phyloP scores from a whole-genome alignment of 495 filamentous ascomycete species.

The Aspergillus indologenus region DNA sequence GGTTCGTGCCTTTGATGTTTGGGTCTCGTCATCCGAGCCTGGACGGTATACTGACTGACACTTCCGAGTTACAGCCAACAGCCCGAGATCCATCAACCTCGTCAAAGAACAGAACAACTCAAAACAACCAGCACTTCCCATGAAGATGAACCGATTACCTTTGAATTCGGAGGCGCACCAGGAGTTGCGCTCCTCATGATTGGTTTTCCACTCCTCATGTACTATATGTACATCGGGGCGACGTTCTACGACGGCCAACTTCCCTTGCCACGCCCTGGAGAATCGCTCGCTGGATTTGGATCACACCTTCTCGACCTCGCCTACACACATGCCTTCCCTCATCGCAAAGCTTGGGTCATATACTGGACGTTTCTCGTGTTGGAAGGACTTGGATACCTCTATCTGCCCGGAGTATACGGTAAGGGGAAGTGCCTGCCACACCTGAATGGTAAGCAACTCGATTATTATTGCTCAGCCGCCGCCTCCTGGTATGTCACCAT shows the following conservation, averaged over 20 bases:
- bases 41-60: neutral
- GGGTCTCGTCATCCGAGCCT: neutral
- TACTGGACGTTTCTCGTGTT: constrained; percentile 84
- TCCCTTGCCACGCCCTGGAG: constrained; percentile 57
- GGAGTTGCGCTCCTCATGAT: constrained; percentile 77
- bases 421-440: constrained; percentile 80
- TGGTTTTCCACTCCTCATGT: constrained; percentile 88
- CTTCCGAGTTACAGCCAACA: neutral
- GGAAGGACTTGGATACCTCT: constrained; percentile 70
- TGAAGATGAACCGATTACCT: constrained; percentile 21
- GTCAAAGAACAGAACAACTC: neutral
- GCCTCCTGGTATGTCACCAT: constrained; percentile 81
- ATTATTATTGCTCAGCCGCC: constrained; percentile 85
- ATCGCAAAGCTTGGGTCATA: constrained; percentile 69
- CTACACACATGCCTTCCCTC: constrained; percentile 75
- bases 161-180: constrained; percentile 82
- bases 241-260: constrained; percentile 81
- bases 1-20: neutral
- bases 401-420: constrained; percentile 73
- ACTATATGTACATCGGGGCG: constrained; percentile 95
- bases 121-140: neutral
- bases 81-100: neutral
- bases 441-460: constrained; percentile 69
- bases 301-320: constrained; percentile 61
- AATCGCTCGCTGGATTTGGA: constrained; percentile 63